phyloP scores from a whole-genome alignment of 306 rosid genomes.

The Quercus mongolica region DNA sequence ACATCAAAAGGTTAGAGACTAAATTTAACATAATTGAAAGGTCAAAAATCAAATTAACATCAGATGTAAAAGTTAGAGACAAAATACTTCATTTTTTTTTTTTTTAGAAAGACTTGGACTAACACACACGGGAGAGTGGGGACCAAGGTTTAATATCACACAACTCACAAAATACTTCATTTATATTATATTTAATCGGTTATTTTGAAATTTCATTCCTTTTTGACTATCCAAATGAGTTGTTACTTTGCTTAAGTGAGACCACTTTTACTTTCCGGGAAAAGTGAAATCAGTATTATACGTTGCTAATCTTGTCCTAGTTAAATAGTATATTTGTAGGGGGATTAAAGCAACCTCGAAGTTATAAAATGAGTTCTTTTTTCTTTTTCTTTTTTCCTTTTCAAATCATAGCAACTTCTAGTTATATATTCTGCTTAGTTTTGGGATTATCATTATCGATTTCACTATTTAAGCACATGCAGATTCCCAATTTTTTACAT shows the following conservation, averaged over 20 bases:
- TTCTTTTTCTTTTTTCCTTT: too few relatives aligned
- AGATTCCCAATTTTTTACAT: not conserved
- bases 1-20: accelerated
- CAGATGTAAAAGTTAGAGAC: accelerated
- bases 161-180: too few relatives aligned
- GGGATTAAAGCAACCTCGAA: not conserved
- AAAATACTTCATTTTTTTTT: too few relatives aligned
- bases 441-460: not conserved
- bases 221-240: not conserved
- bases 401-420: not conserved
- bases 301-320: not conserved
- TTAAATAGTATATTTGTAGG: not conserved
- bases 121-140: too few relatives aligned
- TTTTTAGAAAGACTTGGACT: too few relatives aligned
- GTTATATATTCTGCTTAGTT: not conserved
- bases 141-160: too few relatives aligned
- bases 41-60: too few relatives aligned
- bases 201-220: not conserved
- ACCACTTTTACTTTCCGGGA: not conserved
- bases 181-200: not conserved
- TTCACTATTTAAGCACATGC: not conserved
- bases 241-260: not conserved
- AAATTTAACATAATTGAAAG: too few relatives aligned
- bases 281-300: not conserved
- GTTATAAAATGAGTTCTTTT: not conserved